Percentiles rank a stretch among this genome's conserved stretches.
These are phyloP conservation scores for Candida verbasci DNA, from an alignment of 805 yeast species.

Conservation along the genomic window DNA sequence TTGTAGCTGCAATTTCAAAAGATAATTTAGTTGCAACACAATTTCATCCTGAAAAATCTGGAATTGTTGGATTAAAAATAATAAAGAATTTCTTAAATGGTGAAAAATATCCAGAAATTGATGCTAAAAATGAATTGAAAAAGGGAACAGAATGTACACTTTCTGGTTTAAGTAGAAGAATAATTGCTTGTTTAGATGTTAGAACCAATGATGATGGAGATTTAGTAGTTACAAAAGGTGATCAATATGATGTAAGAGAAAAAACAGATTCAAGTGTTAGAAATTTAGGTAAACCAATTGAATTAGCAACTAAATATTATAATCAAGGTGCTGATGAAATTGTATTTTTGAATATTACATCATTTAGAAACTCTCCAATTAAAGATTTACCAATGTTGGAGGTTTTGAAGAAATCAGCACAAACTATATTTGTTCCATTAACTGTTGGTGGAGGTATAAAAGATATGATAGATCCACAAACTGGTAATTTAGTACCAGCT, in stretches of 20 bases:
- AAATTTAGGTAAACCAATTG: conserved; percentile 95
- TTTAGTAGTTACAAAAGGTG: conserved; percentile 96
- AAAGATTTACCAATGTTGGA: conserved; percentile 94
- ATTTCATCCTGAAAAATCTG: conserved; percentile 99
- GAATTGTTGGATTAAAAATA: conserved; percentile 79
- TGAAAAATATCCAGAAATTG: conserved; percentile 22
- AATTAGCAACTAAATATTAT: conserved; percentile 85
- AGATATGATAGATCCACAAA: conserved; percentile 79
- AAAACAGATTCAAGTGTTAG: conserved; percentile 45
- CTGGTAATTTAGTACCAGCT: conserved; percentile 74
- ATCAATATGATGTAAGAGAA: conserved; percentile 95
- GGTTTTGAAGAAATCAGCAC: conserved; percentile 76
- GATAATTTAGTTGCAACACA: conserved; percentile 91
- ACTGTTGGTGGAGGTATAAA: conserved; percentile 98
- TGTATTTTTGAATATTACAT: conserved; percentile 90
- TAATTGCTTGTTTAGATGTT: conserved; percentile 97
- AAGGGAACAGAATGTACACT: conserved; percentile 27
- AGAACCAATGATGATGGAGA: conserved; percentile 93
- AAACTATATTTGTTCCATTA: conserved; percentile 90
- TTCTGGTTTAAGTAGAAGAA: conserved; percentile 79
- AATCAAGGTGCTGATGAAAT: conserved; percentile 96
- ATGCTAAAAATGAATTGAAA: conserved; percentile 16
- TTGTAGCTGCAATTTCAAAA: conserved; percentile 74
- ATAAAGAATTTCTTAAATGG: conserved; percentile 65
- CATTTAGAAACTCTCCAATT: conserved; percentile 91